Percentiles rank a stretch among this genome's conserved stretches.
Evolutionary conservation across 805 yeast genomes (phyloP).

Genomic region (Yamadazyma sp.): DNA sequence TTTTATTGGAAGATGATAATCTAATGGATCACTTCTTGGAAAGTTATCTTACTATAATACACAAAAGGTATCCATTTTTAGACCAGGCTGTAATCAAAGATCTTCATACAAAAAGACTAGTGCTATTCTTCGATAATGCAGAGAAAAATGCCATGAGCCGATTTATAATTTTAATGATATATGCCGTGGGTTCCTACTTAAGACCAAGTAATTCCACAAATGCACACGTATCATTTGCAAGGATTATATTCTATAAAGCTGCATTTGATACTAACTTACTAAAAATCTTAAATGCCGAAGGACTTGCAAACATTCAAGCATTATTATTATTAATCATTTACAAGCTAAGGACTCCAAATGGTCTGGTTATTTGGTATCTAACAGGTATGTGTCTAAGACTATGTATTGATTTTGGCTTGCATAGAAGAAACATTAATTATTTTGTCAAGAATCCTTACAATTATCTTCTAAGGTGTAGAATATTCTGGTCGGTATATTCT

Average conservation of each 20-base stretch:
- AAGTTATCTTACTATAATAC: conserved; percentile 4
- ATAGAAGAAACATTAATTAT: conserved; percentile 5
- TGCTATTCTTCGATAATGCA: not conserved
- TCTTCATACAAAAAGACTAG: conserved; percentile 2
- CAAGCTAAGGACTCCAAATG: conserved; percentile 7
- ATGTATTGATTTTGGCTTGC: conserved; percentile 9
- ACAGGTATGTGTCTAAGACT: conserved; percentile 5
- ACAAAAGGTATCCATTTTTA: conserved; percentile 7
- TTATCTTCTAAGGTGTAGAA: conserved; percentile 4
- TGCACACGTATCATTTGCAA: conserved; percentile 3
- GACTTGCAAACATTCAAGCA: conserved; percentile 3
- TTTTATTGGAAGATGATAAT: conserved; percentile 1
- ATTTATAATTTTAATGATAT: conserved; percentile 7
- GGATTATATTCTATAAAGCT: conserved; percentile 1
- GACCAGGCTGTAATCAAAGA: not conserved
- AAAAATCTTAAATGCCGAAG: not conserved
- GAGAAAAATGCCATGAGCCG: not conserved
- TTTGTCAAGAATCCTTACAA: conserved; percentile 4
- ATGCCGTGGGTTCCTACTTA: conserved; percentile 9
- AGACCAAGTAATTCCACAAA: conserved; percentile 4
- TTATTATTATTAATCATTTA: conserved; percentile 8
- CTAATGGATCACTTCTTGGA: conserved; percentile 5
- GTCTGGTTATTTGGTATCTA: conserved; percentile 9
- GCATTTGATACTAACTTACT: conserved; percentile 2
- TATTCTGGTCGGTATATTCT: conserved; percentile 8